phyloP scores from a whole-genome alignment of 225 moss, liverwort and hornwort species.

The Sphagnum tenellum region DNA sequence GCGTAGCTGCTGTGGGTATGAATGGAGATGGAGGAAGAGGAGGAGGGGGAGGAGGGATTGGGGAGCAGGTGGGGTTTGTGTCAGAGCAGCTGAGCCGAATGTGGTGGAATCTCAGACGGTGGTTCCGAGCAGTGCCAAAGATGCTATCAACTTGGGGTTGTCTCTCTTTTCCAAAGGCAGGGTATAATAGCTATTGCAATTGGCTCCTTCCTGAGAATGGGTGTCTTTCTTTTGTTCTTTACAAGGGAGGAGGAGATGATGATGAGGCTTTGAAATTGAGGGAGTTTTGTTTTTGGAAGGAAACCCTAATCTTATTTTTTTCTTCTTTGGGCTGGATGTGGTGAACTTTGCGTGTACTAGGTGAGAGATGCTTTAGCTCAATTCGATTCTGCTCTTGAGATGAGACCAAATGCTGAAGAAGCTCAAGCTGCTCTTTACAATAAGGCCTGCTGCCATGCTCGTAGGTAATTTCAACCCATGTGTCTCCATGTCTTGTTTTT shows the following conservation, averaged over 20 bases:
- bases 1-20: too few species aligned
- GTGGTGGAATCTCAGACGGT: constrained; percentile 11
- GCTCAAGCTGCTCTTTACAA: constrained; percentile 94
- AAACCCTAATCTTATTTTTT: too few species aligned
- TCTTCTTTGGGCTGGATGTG: too few species aligned
- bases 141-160: constrained; percentile 70
- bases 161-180: constrained; percentile 85
- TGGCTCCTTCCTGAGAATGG: too few species aligned
- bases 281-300: too few species aligned
- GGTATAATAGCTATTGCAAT: constrained; percentile 24
- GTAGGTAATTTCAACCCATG: constrained; percentile 27
- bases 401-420: constrained; percentile 69
- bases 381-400: constrained; percentile 60
- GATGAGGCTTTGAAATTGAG: too few species aligned
- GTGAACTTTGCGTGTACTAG: constrained; percentile 20
- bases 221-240: too few species aligned
- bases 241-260: too few species aligned
- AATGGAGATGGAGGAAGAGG: too few species aligned
- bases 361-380: constrained; percentile 73
- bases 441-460: constrained; percentile 96
- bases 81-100: constrained; percentile 18
- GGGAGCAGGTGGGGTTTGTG: constrained; percentile 6
- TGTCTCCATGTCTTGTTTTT: neutral
- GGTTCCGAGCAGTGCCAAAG: constrained; percentile 45
- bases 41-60: neutral